Evolutionary conservation across 305 asterid species (phyloP).

Genomic region (Ruellia speciosa): DNA sequence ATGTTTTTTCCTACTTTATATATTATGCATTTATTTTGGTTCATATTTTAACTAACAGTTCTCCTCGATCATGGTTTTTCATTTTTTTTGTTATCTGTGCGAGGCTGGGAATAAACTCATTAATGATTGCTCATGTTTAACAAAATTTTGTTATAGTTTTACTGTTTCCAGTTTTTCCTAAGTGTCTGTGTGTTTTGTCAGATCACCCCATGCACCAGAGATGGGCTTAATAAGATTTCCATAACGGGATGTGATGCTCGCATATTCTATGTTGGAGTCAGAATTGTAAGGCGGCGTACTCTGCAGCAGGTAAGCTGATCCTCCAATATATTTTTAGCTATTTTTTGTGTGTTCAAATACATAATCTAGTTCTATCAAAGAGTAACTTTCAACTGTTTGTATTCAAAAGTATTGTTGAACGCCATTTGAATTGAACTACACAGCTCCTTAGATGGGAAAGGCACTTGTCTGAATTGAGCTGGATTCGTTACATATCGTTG

Average conservation of each 20-base stretch:
- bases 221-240: constrained; percentile 81
- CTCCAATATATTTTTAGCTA: not conserved
- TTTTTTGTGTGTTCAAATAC: not conserved
- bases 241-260: constrained; percentile 92
- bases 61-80: not conserved
- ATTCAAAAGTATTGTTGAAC: not conserved
- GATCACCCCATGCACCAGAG: constrained; percentile 88
- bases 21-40: too few relatives aligned
- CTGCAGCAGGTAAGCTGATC: constrained; percentile 61
- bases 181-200: constrained; percentile 36
- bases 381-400: not conserved
- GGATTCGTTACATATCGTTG: too few relatives aligned
- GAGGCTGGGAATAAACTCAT: not conserved
- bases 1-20: too few relatives aligned
- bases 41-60: not conserved
- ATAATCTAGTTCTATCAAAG: not conserved
- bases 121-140: constrained; percentile 4
- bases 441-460: not conserved
- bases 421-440: not conserved
- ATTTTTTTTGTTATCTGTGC: not conserved
- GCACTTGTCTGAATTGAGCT: not conserved
- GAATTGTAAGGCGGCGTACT: constrained; percentile 86
- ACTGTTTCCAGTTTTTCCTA: constrained; percentile 22
- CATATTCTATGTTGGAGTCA: constrained; percentile 78
- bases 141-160: constrained; percentile 11